Evolutionary conservation across 2,329 filamentous ascomycete genomes (phyloP).

Genomic region (Fusarium caatingaense): DNA sequence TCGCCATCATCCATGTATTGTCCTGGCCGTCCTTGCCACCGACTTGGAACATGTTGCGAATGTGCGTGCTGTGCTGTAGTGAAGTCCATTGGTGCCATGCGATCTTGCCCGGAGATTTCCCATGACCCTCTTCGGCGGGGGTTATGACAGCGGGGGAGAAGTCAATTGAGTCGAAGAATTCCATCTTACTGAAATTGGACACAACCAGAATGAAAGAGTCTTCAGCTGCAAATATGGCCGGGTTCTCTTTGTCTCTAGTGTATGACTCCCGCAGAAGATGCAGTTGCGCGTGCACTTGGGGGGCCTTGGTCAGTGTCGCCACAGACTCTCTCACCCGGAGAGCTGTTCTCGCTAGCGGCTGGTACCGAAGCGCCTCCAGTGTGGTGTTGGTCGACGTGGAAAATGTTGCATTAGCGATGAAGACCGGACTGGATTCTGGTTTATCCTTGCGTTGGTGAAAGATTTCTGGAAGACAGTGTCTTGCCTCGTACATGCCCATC

Average conservation of each 20-base stretch:
- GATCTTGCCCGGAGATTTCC: slow-evolving; percentile 1
- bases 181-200: slow-evolving; percentile 8
- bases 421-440: not conserved
- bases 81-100: slow-evolving; percentile 14
- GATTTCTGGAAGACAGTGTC: slow-evolving; percentile 1
- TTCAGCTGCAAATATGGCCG: not conserved
- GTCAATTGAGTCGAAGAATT: slow-evolving; percentile 6
- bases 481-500: slow-evolving; percentile 12
- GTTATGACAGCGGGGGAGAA: not conserved
- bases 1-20: slow-evolving; percentile 16
- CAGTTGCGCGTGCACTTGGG: slow-evolving; percentile 2
- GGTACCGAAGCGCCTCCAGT: not conserved
- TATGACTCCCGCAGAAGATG: slow-evolving; percentile 1
- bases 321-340: slow-evolving; percentile 5
- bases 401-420: slow-evolving; percentile 10
- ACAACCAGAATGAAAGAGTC: slow-evolving; percentile 1
- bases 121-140: not conserved
- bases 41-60: slow-evolving; percentile 15
- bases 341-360: slow-evolving; percentile 10
- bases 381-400: slow-evolving; percentile 12
- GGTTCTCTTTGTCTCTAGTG: not conserved
- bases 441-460: slow-evolving; percentile 9
- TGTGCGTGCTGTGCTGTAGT: not conserved
- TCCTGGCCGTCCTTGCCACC: slow-evolving; percentile 2
- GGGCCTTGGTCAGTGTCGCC: not conserved